Evolutionary conservation across 345 rosid genomes (phyloP), one percentile per base, ranked within the genome.

Genomic region (Syzygium oleosum): DNA sequence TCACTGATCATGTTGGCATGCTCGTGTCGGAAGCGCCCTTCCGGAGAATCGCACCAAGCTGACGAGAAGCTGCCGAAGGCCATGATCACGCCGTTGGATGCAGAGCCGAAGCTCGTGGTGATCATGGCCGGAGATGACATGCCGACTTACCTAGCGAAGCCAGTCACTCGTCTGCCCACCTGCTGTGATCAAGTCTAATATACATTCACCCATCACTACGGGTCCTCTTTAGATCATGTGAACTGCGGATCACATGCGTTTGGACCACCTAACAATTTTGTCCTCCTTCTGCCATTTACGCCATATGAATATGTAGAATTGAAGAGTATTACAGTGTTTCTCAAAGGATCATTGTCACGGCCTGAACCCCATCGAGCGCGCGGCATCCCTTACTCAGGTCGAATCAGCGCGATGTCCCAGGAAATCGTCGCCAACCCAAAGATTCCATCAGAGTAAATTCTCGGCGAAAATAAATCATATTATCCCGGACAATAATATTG

Each of bases 41-140:
- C 41, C 0, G 38, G 55, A 6, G 85, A 49, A 23, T 41, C n/a
- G 7, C 21, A 2, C 14, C 10, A 41, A 21, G 78, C 59, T 0
- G 86, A 86, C 0, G 89, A 89, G 68, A 89, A 90, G 46, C 84
- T 68, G 29, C 11, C 46, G 5, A 31, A 34, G 8, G 41, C 52
- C 4, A n/a, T 17, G 14, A 54, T 84, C 6, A 87, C 54, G 12
- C 86, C 87, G 0, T 59, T 59, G 1, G 88, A 84, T 10, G 11
- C 59, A 54, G 91, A 91, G 88, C 89, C 88, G 0, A 86, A 90
- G 84, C 68, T 92, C 17, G 90, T 87, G 22, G 95, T 92, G 6
- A 88, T 93, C 68, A 91, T 93, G 95, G 91, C 95, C 9, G 95
- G 94, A 51, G 89, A 92, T 53, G 54, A 87, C 12, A 86, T 85